These are phyloP conservation scores for Penicillium crustosum DNA, from an alignment of 2,329 filamentous ascomycete species.

Conservation along the genomic window DNA sequence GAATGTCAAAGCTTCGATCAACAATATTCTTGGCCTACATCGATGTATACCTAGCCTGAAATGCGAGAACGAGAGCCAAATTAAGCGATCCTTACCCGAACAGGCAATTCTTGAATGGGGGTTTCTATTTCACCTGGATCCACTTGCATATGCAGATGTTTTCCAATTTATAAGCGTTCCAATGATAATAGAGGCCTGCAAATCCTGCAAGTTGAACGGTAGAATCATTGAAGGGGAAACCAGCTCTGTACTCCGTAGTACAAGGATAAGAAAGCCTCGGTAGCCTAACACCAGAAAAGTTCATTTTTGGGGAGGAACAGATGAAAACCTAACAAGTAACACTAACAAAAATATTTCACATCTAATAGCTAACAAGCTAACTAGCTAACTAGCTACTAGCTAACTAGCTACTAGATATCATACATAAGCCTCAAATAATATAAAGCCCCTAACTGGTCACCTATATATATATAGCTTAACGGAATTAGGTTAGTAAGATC, in stretches of 20 bases:
- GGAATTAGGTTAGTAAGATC: background rate
- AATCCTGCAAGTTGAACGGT: background rate
- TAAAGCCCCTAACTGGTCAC: background rate
- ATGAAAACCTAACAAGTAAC: background rate
- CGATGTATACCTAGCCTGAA: background rate
- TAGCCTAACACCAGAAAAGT: background rate
- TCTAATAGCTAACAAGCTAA: background rate
- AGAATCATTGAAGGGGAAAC: background rate
- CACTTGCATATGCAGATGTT: constrained; percentile 1
- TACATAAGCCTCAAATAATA: background rate
- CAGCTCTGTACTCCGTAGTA: background rate
- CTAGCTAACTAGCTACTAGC: too few species aligned
- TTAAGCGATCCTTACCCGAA: constrained; percentile 21
- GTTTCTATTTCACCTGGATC: constrained; percentile 14
- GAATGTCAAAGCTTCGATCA: background rate
- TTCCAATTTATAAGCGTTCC: background rate
- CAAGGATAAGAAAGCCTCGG: background rate
- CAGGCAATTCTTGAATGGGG: constrained; percentile 10
- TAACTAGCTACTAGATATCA: too few species aligned
- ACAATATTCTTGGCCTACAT: background rate
- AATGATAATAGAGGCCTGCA: background rate
- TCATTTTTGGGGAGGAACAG: background rate
- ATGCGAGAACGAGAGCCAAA: constrained; percentile 20
- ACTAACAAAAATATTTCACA: background rate
- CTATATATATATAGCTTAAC: background rate